A percentile compares a stretch with the other conserved stretches of the same genome.
Evolutionary conservation across 148 eudicot species (phyloP).

Genomic region (Spergularia marina): DNA sequence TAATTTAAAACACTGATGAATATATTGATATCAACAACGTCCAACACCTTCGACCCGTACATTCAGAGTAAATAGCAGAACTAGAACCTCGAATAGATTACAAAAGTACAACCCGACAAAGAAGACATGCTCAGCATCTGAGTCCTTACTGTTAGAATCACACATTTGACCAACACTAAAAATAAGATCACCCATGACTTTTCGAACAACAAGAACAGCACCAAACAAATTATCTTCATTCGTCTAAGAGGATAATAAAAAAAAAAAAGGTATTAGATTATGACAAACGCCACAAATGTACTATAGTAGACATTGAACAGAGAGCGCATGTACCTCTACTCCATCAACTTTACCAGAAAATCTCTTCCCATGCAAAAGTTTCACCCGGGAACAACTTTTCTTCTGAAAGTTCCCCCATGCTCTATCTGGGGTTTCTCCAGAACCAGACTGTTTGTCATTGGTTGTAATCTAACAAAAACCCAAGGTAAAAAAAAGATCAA

Average conservation of each 20-base stretch:
- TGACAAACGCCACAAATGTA: not conserved
- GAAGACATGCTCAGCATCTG: not conserved
- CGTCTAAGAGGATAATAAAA: not conserved
- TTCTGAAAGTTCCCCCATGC: constrained; percentile 87
- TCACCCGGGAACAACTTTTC: constrained; percentile 58
- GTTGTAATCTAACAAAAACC: constrained; percentile 59
- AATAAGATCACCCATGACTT: not conserved
- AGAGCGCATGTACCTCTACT: constrained; percentile 56
- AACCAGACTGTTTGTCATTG: constrained; percentile 58
- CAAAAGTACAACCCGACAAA: not conserved
- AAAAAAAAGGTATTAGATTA: not conserved
- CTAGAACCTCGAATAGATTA: not conserved
- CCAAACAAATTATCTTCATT: not conserved
- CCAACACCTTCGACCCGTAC: too few relatives aligned
- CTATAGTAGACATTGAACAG: not conserved
- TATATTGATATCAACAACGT: not conserved
- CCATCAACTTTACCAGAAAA: constrained; percentile 84
- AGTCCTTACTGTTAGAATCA: not conserved
- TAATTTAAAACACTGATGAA: not conserved
- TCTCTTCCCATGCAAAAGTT: constrained; percentile 84
- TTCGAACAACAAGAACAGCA: not conserved
- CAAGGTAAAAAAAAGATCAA: not conserved
- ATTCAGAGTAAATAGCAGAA: too few relatives aligned
- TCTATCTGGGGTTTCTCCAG: constrained; percentile 93
- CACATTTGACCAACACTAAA: not conserved